phyloP scores from a whole-genome alignment of 2,329 filamentous ascomycete species.

The Colletotrichum sp. region DNA sequence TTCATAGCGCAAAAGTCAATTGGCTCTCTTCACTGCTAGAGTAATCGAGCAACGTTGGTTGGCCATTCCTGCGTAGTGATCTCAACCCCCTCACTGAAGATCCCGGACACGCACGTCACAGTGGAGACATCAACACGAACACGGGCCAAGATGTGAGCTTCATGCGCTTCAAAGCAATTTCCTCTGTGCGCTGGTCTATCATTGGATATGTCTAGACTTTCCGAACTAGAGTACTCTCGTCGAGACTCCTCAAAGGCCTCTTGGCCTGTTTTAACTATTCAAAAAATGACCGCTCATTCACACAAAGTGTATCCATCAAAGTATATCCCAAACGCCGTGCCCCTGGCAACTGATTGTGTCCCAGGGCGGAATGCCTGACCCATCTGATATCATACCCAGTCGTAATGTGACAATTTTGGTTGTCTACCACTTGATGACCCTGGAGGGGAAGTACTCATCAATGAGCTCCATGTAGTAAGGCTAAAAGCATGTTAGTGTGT shows the following conservation, averaged over 20 bases:
- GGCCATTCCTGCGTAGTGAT: not conserved
- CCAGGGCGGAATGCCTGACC: not conserved
- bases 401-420: not conserved
- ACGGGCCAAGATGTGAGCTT: not conserved
- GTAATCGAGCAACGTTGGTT: not conserved
- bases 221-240: not conserved
- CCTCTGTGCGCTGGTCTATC: not conserved
- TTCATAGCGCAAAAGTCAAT: not conserved
- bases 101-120: not conserved
- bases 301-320: constrained; percentile 2
- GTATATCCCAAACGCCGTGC: constrained; percentile 3
- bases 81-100: not conserved
- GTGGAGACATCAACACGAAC: not conserved
- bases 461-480: constrained; percentile 50
- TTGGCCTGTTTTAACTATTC: not conserved
- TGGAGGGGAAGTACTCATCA: constrained; percentile 46
- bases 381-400: constrained; percentile 3
- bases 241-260: not conserved
- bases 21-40: not conserved
- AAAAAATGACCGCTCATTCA: not conserved
- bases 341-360: not conserved
- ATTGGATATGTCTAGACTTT: not conserved
- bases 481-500: constrained; percentile 3
- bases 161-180: not conserved
- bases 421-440: constrained; percentile 41